These are phyloP conservation scores for Eucalyptus cloeziana DNA, from an alignment of 345 rosid genomes.

Conservation along the genomic window DNA sequence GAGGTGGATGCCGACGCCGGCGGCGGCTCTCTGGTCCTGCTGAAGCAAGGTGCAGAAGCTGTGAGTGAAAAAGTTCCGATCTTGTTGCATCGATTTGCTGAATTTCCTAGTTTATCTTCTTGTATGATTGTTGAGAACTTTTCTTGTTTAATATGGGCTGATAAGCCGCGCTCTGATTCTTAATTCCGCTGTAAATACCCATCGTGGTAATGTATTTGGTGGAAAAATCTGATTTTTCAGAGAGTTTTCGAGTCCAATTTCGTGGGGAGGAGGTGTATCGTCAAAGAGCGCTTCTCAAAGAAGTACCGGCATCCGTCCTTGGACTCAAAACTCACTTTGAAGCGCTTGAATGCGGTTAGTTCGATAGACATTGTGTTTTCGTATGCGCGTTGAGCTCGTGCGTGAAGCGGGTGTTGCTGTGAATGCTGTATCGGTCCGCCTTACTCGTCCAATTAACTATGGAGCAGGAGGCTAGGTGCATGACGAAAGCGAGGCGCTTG, in stretches of 20 bases:
- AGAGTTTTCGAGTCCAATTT: constrained; percentile 73
- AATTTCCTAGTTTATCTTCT: background rate
- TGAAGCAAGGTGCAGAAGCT: constrained; percentile 86
- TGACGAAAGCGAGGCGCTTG: constrained; percentile 88
- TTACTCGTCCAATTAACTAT: background rate
- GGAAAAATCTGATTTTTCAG: constrained; percentile 14
- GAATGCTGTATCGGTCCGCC: background rate
- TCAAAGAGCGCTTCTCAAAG: constrained; percentile 93
- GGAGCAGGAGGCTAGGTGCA: constrained; percentile 87
- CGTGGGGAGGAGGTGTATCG: constrained; percentile 56
- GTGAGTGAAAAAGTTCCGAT: constrained; percentile 13
- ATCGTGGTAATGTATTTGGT: background rate
- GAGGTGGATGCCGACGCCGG: constrained; percentile 3
- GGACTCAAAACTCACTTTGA: constrained; percentile 77
- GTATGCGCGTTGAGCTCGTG: background rate
- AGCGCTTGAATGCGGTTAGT: constrained; percentile 84
- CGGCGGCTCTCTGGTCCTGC: constrained; percentile 18
- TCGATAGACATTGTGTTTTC: background rate
- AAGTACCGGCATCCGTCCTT: constrained; percentile 87
- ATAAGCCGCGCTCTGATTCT: background rate
- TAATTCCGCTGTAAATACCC: background rate
- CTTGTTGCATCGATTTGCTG: background rate
- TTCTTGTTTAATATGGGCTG: background rate
- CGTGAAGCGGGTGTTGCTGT: background rate
- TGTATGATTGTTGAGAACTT: background rate